Conservation (phyloP, 164 flowering plant species). For the Tetrastigma voinierianum region DNA sequence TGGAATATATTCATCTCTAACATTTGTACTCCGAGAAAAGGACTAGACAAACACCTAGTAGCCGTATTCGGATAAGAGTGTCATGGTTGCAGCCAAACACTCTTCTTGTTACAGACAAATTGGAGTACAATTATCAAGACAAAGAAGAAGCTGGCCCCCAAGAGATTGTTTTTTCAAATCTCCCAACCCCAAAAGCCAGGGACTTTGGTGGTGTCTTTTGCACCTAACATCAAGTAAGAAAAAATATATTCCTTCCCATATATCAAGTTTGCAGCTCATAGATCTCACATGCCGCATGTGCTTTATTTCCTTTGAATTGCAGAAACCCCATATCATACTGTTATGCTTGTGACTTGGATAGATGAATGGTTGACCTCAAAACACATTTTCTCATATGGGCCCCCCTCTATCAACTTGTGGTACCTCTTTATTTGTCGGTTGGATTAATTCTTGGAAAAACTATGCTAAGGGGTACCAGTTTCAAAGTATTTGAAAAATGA, state of each 20-base stretch:
- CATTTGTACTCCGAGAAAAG: neutral
- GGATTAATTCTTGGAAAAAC: neutral
- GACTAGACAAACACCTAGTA: neutral
- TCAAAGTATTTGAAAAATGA: no score
- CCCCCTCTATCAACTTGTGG: neutral
- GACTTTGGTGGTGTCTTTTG: neutral
- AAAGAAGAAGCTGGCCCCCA: neutral
- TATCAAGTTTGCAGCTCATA: constrained; percentile 34
- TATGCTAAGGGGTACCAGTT: no score
- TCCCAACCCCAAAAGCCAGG: no score
- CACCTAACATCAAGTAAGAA: constrained; percentile 8
- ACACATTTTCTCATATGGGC: neutral
- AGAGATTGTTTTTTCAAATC: neutral
- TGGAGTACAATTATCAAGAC: neutral
- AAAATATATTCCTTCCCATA: constrained; percentile 15
- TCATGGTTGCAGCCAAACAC: neutral
- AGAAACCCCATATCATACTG: neutral
- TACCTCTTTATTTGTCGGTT: no score
- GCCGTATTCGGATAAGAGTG: neutral
- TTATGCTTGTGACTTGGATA: neutral
- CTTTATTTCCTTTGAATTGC: neutral
- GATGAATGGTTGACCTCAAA: neutral
- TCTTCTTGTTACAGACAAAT: neutral
- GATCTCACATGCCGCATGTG: neutral
- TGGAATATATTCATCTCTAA: neutral